Evolutionary conservation across 805 yeast genomes (phyloP), one percentile per base, ranked within the genome.

Genomic region (Saccharomycopsis vini): DNA sequence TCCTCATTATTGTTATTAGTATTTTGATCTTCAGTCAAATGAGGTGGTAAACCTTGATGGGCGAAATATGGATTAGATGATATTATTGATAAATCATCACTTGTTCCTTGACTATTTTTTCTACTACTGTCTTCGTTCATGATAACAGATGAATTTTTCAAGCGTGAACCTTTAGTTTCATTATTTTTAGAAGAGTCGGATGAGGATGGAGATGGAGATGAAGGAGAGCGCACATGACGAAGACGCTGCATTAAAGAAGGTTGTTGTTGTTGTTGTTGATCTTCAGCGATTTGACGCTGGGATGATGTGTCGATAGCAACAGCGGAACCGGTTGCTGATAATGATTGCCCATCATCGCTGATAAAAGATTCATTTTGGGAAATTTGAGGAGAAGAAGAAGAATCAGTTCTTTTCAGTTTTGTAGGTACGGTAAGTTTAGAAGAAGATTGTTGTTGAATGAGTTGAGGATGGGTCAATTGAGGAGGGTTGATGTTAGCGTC

Each of bases 31-130:
- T 44, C 54, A 40, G 61, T 66, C 16, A 49, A 43, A 51, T 75
- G 81, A 2, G 77, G 77, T 3, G 81, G 80, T 7, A 71, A 56
- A 1, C 81, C 81, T 51, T 75, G 81, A 52, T 71, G 75, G 4
- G 69, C 71, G 57, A 75, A 75, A 55, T 76, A 75, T 20, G 74
- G 71, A 54, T 69, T 74, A 1, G 59, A 50, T 1, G 63, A 56
- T 5, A 59, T 57, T 0, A 57, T 44, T 22, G 48, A 42, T 5
- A 47, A 32, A 41, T 38, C 43, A 29, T 46, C 39, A 19, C 19
- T 35, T 13, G 30, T 44, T 30, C 34, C 42, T 16, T 30, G 22
- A 35, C 44, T 46, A 5, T 35, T 30, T n/a, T n/a, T n/a, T 24
- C 45, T 22, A 22, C 18, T 31, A 18, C 34, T 19, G n/a, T 32